phyloP scores from a whole-genome alignment of 2,329 filamentous ascomycete species.

The Fusarium sp. region DNA sequence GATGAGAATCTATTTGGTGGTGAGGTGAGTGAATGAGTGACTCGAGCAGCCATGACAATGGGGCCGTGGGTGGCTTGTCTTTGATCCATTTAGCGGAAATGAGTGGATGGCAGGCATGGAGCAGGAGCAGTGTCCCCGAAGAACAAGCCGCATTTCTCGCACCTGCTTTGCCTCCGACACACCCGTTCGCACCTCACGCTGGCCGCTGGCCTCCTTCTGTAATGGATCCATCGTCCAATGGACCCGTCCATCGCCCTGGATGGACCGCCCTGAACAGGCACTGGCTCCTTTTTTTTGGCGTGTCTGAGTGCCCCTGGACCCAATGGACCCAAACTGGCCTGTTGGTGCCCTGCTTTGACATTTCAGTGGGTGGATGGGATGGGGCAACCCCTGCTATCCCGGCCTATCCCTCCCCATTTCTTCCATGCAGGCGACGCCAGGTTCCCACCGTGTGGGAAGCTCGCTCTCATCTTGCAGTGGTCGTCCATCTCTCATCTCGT shows the following conservation, averaged over 20 bases:
- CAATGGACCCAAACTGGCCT: slow-evolving; percentile 26
- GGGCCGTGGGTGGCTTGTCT: slow-evolving; percentile 28
- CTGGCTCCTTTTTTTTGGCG: slow-evolving; percentile 30
- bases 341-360: slow-evolving; percentile 34
- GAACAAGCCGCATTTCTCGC: slow-evolving; percentile 23
- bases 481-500: slow-evolving; percentile 41
- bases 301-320: slow-evolving; percentile 36
- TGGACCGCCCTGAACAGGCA: slow-evolving; percentile 14
- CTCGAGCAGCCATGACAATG: slow-evolving; percentile 3
- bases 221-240: neutral
- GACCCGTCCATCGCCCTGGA: neutral
- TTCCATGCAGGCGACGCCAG: slow-evolving; percentile 33
- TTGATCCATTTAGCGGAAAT: slow-evolving; percentile 34
- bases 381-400: slow-evolving; percentile 22
- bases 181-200: slow-evolving; percentile 25
- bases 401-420: slow-evolving; percentile 15
- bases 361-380: slow-evolving; percentile 25
- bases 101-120: slow-evolving; percentile 25
- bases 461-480: slow-evolving; percentile 39
- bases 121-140: slow-evolving; percentile 24
- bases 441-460: slow-evolving; percentile 38
- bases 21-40: slow-evolving; percentile 2
- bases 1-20: slow-evolving; percentile 5
- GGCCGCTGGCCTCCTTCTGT: slow-evolving; percentile 22
- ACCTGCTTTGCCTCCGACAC: slow-evolving; percentile 19